Base-by-base conservation (phyloP, 371 early-diverging fungal genomes). In the Mortierella sp. region DNA sequence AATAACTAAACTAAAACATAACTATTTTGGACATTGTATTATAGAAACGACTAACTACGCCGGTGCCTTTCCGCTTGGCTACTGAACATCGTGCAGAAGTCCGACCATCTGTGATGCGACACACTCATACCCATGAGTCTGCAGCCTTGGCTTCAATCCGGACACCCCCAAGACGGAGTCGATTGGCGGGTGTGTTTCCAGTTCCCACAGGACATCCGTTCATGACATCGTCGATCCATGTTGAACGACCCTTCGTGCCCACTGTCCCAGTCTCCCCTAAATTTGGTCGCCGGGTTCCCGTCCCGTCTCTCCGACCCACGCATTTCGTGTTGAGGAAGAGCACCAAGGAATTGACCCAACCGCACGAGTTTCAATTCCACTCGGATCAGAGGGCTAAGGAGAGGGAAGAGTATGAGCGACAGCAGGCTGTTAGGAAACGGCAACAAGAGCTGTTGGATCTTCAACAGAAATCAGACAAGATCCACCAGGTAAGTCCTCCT, bases 271-370 rank as follows among this genome's bases (percentile, higher is more conserved):
- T 84, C 14, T 84, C 84, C 0, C 84, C 84, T 24, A 80, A 80
- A 14, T 49, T 84, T 21, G 84, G 84, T 38, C 80, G 74, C 1
- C 76, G 46, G 18, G 68, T 70, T 14, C 84, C 68, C 48, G 80
- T 84, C 14, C 73, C 60, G 1, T 63, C 79, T n/a, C 76, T 83
- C 1, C 56, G 73, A 32, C 83, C 83, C 6, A 41, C 74, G 27
- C 83, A 72, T 44, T 84, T 84, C 32, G 29, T 84, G 8, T 43
- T 77, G 18, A 80, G 75, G 44, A 84, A 84, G 74, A 84, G 84
- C 49, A 84, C 84, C 49, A 84, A 84, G 27, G 78, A 80, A 29
- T 54, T 84, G 54, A 84, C 84, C 4, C 80, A 80, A 46, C 84
- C 84, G 18, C 56, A 70, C 0, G 84, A 74, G n/a, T 80, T 84